Percentiles rank a stretch among this genome's conserved stretches.
Evolutionary conservation across 1,284 basidiomycete genomes (phyloP).

Genomic region (Caloboletus firmus): DNA sequence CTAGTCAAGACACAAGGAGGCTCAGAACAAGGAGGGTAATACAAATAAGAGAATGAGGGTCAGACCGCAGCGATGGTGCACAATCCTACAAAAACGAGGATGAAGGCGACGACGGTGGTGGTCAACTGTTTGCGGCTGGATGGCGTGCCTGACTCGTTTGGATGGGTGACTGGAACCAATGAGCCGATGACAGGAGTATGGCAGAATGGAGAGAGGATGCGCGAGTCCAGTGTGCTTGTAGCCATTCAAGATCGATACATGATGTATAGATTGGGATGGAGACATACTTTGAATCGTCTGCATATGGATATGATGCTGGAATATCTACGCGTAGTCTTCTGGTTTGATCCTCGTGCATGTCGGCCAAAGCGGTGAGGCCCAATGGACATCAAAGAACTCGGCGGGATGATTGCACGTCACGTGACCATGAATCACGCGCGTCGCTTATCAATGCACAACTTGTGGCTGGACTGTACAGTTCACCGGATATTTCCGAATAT

Average conservation of each 20-base stretch:
- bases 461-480: constrained; percentile 32
- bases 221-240: not conserved
- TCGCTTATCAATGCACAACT: constrained; percentile 4
- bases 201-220: not conserved
- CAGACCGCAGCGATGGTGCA: constrained; percentile 14
- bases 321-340: not conserved
- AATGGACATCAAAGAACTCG: no score
- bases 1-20: not conserved
- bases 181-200: constrained; percentile 18
- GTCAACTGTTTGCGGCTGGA: not conserved
- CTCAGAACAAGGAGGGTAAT: constrained; percentile 1
- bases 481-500: constrained; percentile 26
- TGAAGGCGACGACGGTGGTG: not conserved
- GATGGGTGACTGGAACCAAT: constrained; percentile 3
- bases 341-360: not conserved
- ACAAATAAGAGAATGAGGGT: not conserved
- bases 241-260: not conserved
- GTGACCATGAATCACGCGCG: no score
- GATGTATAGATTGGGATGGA: not conserved
- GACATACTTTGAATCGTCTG: constrained; percentile 8
- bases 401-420: no score
- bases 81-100: constrained; percentile 5
- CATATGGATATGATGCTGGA: not conserved
- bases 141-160: not conserved
- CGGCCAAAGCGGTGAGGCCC: not conserved